Base-by-base conservation (phyloP, 352 stramenopile species). In the Hyaloperonospora arabidopsidis region DNA sequence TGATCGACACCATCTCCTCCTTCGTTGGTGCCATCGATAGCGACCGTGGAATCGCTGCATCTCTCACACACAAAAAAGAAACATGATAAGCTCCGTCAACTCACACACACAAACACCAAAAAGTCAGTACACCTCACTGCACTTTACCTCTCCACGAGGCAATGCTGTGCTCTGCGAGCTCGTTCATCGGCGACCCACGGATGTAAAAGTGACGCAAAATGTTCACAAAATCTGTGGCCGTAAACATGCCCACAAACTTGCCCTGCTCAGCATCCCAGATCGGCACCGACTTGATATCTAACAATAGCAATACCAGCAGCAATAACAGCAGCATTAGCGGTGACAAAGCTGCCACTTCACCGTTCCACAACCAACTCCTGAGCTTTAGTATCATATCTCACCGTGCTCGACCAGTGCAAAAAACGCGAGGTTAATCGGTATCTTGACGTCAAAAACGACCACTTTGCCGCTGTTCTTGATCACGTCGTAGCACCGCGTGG, bases 341-440 rank as follows among this genome's bases (percentile, higher is more conserved):
- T n/a, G n/a, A n/a, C n/a, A n/a, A n/a, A n/a, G n/a, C n/a, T n/a
- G n/a, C n/a, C n/a, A n/a, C n/a, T n/a, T n/a, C n/a, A n/a, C n/a
- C n/a, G n/a, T n/a, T n/a, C n/a, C n/a, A n/a, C n/a, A n/a, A n/a
- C n/a, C n/a, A n/a, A n/a, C n/a, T n/a, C n/a, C n/a, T n/a, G n/a
- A n/a, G n/a, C n/a, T n/a, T n/a, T 7, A 63, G 35, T 32, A 15
- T 38, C 23, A 6, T 15, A 21, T 36, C 80, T 19, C 66, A 97
- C 93, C 95, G 77, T 99, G 96, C 70, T 99, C 96, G n/a, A 99
- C 93, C 29, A 99, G 78, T 13, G 96, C 96, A 71, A 98, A 98
- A 81, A 99, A 99, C 28, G 96, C 96, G 35, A 99, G 73, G 61
- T 99, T 97, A 61, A 99, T 98, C 17, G 96, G 95, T 73, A 99